These are phyloP conservation scores for Lachnellula cervina DNA, from an alignment of 2,329 filamentous ascomycete genomes.

Conservation along the genomic window DNA sequence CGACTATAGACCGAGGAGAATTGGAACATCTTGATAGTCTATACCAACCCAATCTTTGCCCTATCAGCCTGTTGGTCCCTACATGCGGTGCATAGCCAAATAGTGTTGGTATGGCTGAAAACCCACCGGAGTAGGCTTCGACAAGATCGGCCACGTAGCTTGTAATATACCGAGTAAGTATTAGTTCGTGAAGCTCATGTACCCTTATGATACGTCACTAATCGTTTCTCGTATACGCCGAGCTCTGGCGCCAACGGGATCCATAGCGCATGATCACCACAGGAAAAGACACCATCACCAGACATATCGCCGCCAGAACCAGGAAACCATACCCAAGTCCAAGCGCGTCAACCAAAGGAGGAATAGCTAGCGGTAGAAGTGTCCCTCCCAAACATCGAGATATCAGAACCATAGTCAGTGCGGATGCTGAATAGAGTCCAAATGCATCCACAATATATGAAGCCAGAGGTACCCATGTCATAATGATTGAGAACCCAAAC, in stretches of 20 bases:
- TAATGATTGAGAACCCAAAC: constrained; percentile 45
- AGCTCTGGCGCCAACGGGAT: constrained; percentile 45
- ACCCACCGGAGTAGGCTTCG: too few relatives aligned
- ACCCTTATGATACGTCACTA: constrained; percentile 5
- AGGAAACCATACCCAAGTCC: constrained; percentile 37
- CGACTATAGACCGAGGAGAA: too few relatives aligned
- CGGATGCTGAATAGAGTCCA: constrained; percentile 32
- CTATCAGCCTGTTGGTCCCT: too few relatives aligned
- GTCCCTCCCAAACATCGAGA: constrained; percentile 38
- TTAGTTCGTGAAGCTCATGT: too few relatives aligned
- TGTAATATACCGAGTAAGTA: too few relatives aligned
- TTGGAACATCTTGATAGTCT: too few relatives aligned
- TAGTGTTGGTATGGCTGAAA: too few relatives aligned
- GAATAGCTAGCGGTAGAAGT: constrained; percentile 48
- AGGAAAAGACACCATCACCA: constrained; percentile 47
- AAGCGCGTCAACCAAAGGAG: constrained; percentile 42
- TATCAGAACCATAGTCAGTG: constrained; percentile 36
- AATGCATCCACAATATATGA: constrained; percentile 51
- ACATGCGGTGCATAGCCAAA: too few relatives aligned
- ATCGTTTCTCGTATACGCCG: constrained; percentile 42
- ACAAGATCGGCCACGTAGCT: too few relatives aligned
- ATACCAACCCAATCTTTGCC: too few relatives aligned
- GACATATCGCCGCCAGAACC: constrained; percentile 33
- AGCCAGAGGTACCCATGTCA: constrained; percentile 40
- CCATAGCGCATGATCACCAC: constrained; percentile 48